These are phyloP conservation scores for Stropharia rugosoannulata DNA, from an alignment of 768 basidiomycete species.

Conservation along the genomic window DNA sequence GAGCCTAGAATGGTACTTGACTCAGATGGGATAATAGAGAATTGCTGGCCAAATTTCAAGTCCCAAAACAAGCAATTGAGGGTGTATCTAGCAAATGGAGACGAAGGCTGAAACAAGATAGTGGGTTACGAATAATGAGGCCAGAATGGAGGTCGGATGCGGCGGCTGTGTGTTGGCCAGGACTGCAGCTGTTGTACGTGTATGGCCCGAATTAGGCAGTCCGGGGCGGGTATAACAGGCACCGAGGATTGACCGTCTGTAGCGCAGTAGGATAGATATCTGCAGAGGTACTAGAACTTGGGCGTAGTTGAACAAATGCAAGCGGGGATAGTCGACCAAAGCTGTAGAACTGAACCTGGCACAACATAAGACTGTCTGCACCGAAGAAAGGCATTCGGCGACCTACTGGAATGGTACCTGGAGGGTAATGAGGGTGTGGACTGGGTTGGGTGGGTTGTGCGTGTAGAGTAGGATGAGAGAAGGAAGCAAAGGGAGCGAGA, in stretches of 20 bases:
- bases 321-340: background rate
- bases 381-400: too few species aligned
- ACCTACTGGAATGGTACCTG: background rate
- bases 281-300: background rate
- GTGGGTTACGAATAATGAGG: background rate
- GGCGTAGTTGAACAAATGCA: background rate
- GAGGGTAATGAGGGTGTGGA: background rate
- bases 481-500: background rate
- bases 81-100: background rate
- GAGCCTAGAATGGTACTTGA: slow-evolving; percentile 5
- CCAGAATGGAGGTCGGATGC: too few species aligned
- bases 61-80: too few species aligned
- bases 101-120: slow-evolving; percentile 4
- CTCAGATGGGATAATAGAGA: background rate
- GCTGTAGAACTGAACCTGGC: background rate
- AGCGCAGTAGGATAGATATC: background rate
- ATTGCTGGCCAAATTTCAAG: background rate
- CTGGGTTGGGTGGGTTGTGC: background rate
- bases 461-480: background rate
- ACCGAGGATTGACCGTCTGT: background rate
- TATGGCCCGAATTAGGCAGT: background rate
- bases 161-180: background rate
- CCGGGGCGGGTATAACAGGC: too few species aligned
- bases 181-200: slow-evolving; percentile 6
- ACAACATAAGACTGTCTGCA: too few species aligned